These are phyloP conservation scores for Xylariales sp. DNA, from an alignment of 2,329 filamentous ascomycete species.

Conservation along the genomic window DNA sequence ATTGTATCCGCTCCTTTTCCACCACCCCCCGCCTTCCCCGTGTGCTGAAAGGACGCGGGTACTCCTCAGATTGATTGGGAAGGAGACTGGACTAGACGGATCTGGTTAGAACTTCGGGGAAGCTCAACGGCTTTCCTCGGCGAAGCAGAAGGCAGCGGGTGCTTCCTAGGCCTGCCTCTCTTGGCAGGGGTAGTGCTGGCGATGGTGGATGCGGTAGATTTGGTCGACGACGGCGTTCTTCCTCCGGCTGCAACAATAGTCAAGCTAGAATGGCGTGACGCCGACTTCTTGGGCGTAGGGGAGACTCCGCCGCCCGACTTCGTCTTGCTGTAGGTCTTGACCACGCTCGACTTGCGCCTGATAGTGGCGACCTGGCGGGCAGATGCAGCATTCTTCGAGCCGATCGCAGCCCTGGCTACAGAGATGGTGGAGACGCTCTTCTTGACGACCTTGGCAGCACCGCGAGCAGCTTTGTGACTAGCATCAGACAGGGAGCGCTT, in stretches of 20 bases:
- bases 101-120: conserved; percentile 28
- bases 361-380: conserved; percentile 18
- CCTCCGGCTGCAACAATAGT: conserved; percentile 20
- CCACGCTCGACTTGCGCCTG: conserved; percentile 20
- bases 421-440: conserved; percentile 34
- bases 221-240: not conserved
- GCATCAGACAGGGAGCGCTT: conserved; percentile 25
- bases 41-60: too few species aligned
- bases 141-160: conserved; percentile 10
- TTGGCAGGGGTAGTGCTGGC: not conserved
- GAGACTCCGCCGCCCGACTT: conserved; percentile 10
- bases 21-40: too few species aligned
- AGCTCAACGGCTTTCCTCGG: conserved; percentile 21
- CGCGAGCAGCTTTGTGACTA: conserved; percentile 24
- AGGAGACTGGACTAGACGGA: conserved; percentile 29
- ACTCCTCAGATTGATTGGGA: too few species aligned
- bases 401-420: conserved; percentile 17
- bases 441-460: conserved; percentile 31
- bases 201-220: conserved; percentile 9
- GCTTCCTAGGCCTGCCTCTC: conserved; percentile 12
- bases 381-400: too few species aligned
- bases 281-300: conserved; percentile 16
- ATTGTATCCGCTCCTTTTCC: too few species aligned
- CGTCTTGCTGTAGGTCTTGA: conserved; percentile 26
- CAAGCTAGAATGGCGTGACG: conserved; percentile 15